These are phyloP conservation scores for Trichoderma parareesei DNA, from an alignment of 495 filamentous ascomycete genomes.

Conservation along the genomic window DNA sequence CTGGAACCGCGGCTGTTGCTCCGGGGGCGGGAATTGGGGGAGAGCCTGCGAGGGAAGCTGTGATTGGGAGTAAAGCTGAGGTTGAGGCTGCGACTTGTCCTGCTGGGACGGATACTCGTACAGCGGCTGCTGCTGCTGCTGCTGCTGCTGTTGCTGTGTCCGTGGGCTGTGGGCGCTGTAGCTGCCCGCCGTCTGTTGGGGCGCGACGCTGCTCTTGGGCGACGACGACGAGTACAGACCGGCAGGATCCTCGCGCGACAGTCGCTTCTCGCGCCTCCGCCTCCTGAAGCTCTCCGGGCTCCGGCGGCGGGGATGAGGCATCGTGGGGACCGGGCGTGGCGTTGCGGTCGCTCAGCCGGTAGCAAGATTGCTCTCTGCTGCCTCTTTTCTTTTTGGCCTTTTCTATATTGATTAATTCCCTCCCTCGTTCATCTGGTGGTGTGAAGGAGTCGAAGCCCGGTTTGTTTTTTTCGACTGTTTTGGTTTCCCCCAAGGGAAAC, in stretches of 20 bases:
- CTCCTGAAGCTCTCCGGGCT: constrained; percentile 42
- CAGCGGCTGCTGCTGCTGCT: neutral
- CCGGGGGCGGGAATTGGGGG: constrained; percentile 17
- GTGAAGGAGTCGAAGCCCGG: constrained; percentile 3
- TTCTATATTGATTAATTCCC: too few relatives aligned
- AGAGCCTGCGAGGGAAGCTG: constrained; percentile 11
- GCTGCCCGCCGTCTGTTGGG: neutral
- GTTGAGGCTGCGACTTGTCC: too few relatives aligned
- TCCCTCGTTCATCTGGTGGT: neutral
- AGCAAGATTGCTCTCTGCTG: neutral
- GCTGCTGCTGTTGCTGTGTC: constrained; percentile 1
- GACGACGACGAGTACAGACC: constrained; percentile 9
- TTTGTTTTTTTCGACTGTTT: constrained; percentile 9
- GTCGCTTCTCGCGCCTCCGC: constrained; percentile 38
- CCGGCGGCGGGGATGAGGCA: constrained; percentile 39
- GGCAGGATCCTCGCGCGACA: constrained; percentile 38
- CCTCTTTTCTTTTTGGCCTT: too few relatives aligned
- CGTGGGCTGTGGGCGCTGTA: constrained; percentile 8
- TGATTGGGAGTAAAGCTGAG: neutral
- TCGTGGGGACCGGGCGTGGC: constrained; percentile 21
- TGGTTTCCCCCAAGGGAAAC: neutral
- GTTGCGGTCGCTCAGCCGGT: neutral
- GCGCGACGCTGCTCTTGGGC: constrained; percentile 7
- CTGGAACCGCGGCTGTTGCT: constrained; percentile 3
- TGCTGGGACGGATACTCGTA: constrained; percentile 14